Conservation (phyloP, 139 green algal species). For the Bryopsis sp. region DNA sequence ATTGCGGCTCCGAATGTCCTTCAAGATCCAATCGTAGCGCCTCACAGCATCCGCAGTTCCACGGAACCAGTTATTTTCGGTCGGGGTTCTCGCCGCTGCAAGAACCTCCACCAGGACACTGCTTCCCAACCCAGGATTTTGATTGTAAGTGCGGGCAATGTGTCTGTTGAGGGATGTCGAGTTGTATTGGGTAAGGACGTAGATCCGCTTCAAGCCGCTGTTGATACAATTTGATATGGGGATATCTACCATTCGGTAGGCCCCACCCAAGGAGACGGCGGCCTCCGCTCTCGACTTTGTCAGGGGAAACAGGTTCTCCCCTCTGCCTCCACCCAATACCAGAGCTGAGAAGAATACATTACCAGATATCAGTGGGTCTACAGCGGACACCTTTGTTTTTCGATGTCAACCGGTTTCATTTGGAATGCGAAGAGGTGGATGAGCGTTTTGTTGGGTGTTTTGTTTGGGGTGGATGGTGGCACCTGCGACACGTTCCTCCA, state of each 20-base stretch:
- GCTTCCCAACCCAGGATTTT: too few species aligned
- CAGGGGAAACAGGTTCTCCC: conserved; percentile 79
- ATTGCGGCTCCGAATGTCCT: conserved; percentile 78
- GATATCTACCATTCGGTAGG: conserved; percentile 97
- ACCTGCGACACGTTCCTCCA: too few species aligned
- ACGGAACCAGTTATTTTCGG: conserved; percentile 76
- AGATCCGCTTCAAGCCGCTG: conserved; percentile 95
- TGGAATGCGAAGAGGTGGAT: too few species aligned
- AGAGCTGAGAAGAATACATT: too few species aligned
- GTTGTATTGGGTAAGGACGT: conserved; percentile 97
- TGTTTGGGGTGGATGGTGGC: too few species aligned
- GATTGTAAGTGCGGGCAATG: conserved; percentile 92
- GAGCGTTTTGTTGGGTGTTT: too few species aligned
- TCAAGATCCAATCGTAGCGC: conserved; percentile 92
- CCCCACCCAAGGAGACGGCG: conserved; percentile 96
- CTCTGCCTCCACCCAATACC: conserved; percentile 85
- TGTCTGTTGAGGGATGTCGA: conserved; percentile 94
- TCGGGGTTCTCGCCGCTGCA: conserved; percentile 79
- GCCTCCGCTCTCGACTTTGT: conserved; percentile 86
- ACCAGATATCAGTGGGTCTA: too few species aligned
- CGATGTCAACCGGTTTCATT: too few species aligned
- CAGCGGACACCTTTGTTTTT: too few species aligned
- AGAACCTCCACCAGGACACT: conserved; percentile 94
- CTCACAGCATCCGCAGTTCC: conserved; percentile 94
- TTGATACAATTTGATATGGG: conserved; percentile 99